Evolutionary conservation across 768 basidiomycete species (phyloP).

Genomic region (Podaxis sp.): DNA sequence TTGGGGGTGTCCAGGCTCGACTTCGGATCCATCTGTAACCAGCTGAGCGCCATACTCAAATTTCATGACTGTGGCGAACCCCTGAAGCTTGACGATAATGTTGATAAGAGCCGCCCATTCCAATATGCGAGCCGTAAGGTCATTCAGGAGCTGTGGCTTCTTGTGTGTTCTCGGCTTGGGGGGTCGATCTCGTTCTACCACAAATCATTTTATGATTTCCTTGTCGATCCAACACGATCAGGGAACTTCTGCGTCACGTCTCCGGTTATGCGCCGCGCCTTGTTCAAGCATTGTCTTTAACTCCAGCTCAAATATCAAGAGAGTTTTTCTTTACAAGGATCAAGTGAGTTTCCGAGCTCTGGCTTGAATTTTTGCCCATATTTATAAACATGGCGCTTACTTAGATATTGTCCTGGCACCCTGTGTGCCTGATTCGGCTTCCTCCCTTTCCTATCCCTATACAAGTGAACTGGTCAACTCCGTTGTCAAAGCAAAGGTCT

Average conservation of each 20-base stretch:
- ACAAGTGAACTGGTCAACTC: conserved; percentile 1
- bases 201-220: conserved; percentile 3
- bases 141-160: background rate
- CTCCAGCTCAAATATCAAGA: background rate
- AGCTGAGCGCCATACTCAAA: background rate
- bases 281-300: background rate
- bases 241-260: background rate
- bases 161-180: background rate
- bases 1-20: background rate
- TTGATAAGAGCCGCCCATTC: background rate
- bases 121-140: background rate
- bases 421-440: background rate
- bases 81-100: background rate
- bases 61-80: background rate
- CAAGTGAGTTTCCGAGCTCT: background rate
- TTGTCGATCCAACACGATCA: background rate
- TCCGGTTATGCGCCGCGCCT: background rate
- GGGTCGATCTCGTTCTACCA: background rate
- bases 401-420: background rate
- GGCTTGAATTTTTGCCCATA: background rate
- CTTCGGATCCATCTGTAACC: background rate
- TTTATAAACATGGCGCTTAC: background rate
- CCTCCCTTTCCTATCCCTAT: background rate
- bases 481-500: background rate
- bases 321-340: background rate